These are phyloP conservation scores for Wickerhamiella spandovensis DNA, from an alignment of 805 yeast species.

Conservation along the genomic window DNA sequence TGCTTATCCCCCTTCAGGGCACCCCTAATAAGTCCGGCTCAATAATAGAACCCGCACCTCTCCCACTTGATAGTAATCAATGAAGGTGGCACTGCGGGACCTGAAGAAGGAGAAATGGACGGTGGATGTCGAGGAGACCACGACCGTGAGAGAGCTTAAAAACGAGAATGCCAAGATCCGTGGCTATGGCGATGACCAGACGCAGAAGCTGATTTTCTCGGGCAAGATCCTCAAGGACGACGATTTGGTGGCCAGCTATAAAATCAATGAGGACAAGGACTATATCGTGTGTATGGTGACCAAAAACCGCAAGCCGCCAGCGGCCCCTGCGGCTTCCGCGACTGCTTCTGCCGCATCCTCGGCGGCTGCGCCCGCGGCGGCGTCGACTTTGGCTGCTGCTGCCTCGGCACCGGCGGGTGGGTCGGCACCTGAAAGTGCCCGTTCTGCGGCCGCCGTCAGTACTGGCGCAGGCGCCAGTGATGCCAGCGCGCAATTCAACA, in stretches of 20 bases:
- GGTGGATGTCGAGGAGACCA: constrained; percentile 57
- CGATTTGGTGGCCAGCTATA: constrained; percentile 55
- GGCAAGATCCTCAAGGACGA: constrained; percentile 83
- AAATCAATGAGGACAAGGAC: constrained; percentile 68
- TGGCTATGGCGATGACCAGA: constrained; percentile 47
- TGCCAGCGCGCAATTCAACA: constrained; percentile 20
- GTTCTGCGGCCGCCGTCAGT: neutral
- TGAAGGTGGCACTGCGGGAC: constrained; percentile 79
- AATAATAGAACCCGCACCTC: neutral
- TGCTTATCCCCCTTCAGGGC: no score
- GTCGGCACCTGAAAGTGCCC: neutral
- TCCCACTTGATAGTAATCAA: constrained; percentile 19
- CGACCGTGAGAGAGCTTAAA: constrained; percentile 60
- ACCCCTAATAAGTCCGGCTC: neutral
- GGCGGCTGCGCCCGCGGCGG: constrained; percentile 8
- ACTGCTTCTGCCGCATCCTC: constrained; percentile 17
- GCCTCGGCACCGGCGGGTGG: constrained; percentile 15
- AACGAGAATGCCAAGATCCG: constrained; percentile 56
- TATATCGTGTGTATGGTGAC: constrained; percentile 88
- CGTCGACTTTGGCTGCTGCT: constrained; percentile 15
- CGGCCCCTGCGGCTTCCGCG: constrained; percentile 12
- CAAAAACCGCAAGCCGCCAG: constrained; percentile 25
- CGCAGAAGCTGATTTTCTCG: constrained; percentile 82
- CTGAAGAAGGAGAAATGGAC: constrained; percentile 83
- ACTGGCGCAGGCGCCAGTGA: constrained; percentile 13